Percentiles rank a stretch among this genome's conserved stretches.
phyloP scores from a whole-genome alignment of 1,284 basidiomycete genomes.

The Tilletia setariae region DNA sequence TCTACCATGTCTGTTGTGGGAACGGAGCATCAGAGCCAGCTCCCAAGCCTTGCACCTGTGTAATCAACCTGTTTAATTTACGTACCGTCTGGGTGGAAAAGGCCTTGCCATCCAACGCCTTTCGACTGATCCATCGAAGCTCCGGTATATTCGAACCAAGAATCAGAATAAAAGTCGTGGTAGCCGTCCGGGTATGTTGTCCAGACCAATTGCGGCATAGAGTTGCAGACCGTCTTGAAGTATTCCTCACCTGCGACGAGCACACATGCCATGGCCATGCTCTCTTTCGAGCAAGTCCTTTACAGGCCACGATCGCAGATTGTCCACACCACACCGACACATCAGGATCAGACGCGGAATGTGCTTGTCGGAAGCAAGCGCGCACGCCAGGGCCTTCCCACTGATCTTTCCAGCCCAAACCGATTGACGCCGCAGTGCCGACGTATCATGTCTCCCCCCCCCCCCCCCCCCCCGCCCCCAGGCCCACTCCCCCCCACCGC shows the following conservation, averaged over 20 bases:
- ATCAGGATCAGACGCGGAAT: too few species aligned
- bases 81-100: conserved; percentile 53
- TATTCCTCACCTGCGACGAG: conserved; percentile 36
- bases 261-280: neutral
- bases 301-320: too few species aligned
- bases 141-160: conserved; percentile 54
- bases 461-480: too few species aligned
- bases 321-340: too few species aligned
- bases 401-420: too few species aligned
- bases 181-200: conserved; percentile 49
- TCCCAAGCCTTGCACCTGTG: neutral
- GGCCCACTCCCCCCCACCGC: too few species aligned
- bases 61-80: neutral
- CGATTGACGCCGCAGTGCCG: too few species aligned
- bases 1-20: conserved; percentile 34
- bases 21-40: neutral
- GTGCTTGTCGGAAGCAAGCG: too few species aligned
- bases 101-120: conserved; percentile 52
- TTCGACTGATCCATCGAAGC: conserved; percentile 36
- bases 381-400: too few species aligned
- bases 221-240: conserved; percentile 45
- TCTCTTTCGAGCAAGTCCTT: too few species aligned
- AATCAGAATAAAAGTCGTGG: conserved; percentile 45
- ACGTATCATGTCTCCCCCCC: too few species aligned
- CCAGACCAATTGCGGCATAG: conserved; percentile 53